These are phyloP conservation scores for Gossypium davidsonii DNA, from an alignment of 441 rosid genomes.

Conservation along the genomic window DNA sequence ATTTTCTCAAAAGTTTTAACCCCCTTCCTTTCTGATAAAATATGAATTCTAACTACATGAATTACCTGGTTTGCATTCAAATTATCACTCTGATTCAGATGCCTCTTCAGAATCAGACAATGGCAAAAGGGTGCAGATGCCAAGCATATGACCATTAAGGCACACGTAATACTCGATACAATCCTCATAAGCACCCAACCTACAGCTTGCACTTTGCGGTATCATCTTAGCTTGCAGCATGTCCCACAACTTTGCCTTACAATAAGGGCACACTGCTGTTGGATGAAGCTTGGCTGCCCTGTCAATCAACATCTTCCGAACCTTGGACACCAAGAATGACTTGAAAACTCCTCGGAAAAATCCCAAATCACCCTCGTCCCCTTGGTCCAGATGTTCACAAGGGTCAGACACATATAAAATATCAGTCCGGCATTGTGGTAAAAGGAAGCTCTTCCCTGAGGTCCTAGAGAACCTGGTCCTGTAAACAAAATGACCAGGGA, in stretches of 20 bases:
- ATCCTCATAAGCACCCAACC: conserved; percentile 88
- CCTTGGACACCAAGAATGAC: conserved; percentile 71
- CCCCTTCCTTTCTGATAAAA: not conserved
- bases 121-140: conserved; percentile 85
- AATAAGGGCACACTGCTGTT: conserved; percentile 82
- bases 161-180: conserved; percentile 85
- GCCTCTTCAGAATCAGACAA: conserved; percentile 88
- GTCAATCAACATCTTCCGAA: conserved; percentile 62
- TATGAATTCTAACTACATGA: not conserved
- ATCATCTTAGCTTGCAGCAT: conserved; percentile 91
- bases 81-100: conserved; percentile 51
- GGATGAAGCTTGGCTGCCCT: conserved; percentile 68
- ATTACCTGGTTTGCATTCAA: conserved; percentile 26
- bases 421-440: conserved; percentile 80
- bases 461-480: conserved; percentile 90
- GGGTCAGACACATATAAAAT: conserved; percentile 92
- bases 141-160: conserved; percentile 89
- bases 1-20: conserved; percentile 5
- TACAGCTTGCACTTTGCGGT: conserved; percentile 88
- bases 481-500: conserved; percentile 83
- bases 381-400: conserved; percentile 93
- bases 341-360: conserved; percentile 94
- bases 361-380: conserved; percentile 92
- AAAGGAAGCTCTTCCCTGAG: conserved; percentile 88
- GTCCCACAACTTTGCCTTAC: conserved; percentile 91